These are phyloP conservation scores for Sungouiella blattae DNA, from an alignment of 805 yeast species.

Conservation along the genomic window DNA sequence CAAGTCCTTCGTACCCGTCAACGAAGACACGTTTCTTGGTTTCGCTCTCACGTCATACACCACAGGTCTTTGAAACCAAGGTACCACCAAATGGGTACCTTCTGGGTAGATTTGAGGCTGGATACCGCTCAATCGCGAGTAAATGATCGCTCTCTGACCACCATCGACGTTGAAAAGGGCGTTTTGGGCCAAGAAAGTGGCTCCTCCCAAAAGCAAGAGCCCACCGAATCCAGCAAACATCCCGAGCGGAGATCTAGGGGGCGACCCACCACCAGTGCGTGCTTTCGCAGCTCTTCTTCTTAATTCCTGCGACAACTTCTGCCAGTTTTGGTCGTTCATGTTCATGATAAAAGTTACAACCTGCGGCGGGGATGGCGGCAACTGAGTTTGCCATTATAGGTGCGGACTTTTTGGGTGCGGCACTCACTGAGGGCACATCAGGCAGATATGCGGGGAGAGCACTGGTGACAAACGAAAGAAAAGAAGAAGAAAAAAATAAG, in stretches of 20 bases:
- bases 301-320: conserved; percentile 37
- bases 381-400: too few species aligned
- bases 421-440: too few species aligned
- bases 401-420: too few species aligned
- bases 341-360: too few species aligned
- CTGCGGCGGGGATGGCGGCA: too few species aligned
- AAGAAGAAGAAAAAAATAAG: too few species aligned
- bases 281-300: conserved; percentile 31
- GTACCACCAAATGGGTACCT: conserved; percentile 91
- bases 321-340: conserved; percentile 43
- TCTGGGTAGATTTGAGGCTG: conserved; percentile 79
- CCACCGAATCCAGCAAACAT: conserved; percentile 43
- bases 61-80: conserved; percentile 93
- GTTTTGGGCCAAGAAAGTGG: conserved; percentile 36
- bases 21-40: conserved; percentile 89
- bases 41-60: conserved; percentile 91
- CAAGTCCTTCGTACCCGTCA: conserved; percentile 95
- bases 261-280: conserved; percentile 22
- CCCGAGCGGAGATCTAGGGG: conserved; percentile 35
- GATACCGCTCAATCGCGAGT: conserved; percentile 83
- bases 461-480: too few species aligned
- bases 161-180: conserved; percentile 73
- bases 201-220: conserved; percentile 37
- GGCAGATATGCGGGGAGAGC: too few species aligned
- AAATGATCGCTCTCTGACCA: conserved; percentile 96